Evolutionary conservation across 108 stramenopile genomes (phyloP).

Genomic region (Conticribra weissflogii): DNA sequence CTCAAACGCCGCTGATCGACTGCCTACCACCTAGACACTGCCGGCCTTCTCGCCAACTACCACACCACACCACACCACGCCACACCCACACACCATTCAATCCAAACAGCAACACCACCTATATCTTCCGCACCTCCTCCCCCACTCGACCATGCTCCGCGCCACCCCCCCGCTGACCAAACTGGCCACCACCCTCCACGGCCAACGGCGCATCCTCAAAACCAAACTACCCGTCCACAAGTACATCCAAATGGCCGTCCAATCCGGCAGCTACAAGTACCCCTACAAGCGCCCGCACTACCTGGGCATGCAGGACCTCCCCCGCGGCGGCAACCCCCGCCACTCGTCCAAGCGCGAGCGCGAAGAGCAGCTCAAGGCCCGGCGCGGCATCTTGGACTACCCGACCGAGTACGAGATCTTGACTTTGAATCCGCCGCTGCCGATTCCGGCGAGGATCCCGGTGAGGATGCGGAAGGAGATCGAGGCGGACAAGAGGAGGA

Average conservation of each 20-base stretch:
- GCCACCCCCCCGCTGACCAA: constrained; percentile 30
- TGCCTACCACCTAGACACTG: too few relatives aligned
- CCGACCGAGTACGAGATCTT: constrained; percentile 81
- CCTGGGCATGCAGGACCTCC: constrained; percentile 42
- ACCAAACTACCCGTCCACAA: constrained; percentile 41
- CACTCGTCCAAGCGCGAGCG: constrained; percentile 21
- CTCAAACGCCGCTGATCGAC: too few relatives aligned
- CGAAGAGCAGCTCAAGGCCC: constrained; percentile 34
- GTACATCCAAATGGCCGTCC: constrained; percentile 56
- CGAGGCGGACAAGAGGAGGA: constrained; percentile 24
- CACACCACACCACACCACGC: too few relatives aligned
- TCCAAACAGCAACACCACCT: too few relatives aligned
- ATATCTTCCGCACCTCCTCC: too few relatives aligned
- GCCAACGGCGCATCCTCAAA: constrained; percentile 57
- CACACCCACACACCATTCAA: too few relatives aligned
- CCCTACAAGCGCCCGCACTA: constrained; percentile 50
- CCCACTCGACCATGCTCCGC: constrained; percentile 36
- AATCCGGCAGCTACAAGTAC: constrained; percentile 53
- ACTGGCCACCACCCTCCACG: constrained; percentile 52
- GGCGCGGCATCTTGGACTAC: constrained; percentile 66
- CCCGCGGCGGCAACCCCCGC: constrained; percentile 7
- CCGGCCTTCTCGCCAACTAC: too few relatives aligned
- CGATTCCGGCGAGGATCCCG: constrained; percentile 62
- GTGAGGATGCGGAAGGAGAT: constrained; percentile 37
- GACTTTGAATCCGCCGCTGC: constrained; percentile 75